These are phyloP conservation scores for Rhododendron henanense DNA, from an alignment of 148 eudicot genomes.

Conservation along the genomic window DNA sequence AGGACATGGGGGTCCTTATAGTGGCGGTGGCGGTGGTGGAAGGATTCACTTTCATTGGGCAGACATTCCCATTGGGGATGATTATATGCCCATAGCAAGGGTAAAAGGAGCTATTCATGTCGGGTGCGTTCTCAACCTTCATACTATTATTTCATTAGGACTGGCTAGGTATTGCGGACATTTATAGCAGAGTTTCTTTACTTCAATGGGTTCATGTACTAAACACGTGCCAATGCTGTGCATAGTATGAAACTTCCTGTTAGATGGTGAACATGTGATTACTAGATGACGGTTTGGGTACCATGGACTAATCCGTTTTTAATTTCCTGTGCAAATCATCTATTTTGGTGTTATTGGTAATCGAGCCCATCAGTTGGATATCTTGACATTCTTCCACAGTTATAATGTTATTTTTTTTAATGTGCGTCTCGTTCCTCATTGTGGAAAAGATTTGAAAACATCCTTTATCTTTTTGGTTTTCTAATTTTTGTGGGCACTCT, in stretches of 20 bases:
- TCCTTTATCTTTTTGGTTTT: neutral
- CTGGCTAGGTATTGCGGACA: neutral
- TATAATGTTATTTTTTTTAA: neutral
- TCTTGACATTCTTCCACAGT: neutral
- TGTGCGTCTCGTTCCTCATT: neutral
- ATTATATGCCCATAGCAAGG: slow-evolving; percentile 68
- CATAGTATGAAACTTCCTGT: neutral
- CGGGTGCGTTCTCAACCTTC: slow-evolving; percentile 46
- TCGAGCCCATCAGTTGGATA: neutral
- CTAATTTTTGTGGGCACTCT: neutral
- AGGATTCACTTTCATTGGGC: slow-evolving; percentile 96
- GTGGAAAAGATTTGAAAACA: neutral
- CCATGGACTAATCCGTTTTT: neutral
- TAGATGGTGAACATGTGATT: neutral
- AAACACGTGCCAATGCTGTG: neutral
- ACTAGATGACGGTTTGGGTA: neutral
- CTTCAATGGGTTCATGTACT: neutral
- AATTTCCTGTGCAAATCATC: neutral
- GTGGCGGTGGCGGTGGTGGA: slow-evolving; percentile 97
- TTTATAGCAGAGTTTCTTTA: neutral
- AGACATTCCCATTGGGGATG: slow-evolving; percentile 72
- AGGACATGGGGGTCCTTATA: slow-evolving; percentile 79
- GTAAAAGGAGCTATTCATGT: slow-evolving; percentile 58
- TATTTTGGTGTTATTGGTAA: neutral
- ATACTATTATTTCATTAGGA: neutral